These are phyloP conservation scores for Albifimbria verrucaria DNA, from an alignment of 2,329 filamentous ascomycete species.

Conservation along the genomic window DNA sequence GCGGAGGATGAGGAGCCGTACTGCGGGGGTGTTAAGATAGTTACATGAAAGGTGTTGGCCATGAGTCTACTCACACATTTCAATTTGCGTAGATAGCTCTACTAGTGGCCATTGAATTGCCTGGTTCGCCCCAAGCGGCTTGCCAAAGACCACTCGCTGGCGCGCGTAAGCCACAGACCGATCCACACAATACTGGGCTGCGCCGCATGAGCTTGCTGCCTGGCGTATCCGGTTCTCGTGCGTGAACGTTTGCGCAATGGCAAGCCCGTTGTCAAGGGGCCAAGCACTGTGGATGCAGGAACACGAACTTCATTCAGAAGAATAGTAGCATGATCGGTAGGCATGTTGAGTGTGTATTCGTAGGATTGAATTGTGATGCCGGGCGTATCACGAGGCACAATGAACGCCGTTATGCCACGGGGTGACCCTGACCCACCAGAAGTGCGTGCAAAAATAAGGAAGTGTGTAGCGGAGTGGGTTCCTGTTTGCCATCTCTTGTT, in stretches of 20 bases:
- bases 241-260: constrained; percentile 14
- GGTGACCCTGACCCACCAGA: constrained; percentile 10
- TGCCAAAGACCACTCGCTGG: constrained; percentile 11
- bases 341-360: constrained; percentile 16
- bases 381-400: constrained; percentile 7
- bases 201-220: constrained; percentile 12
- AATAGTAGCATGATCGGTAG: constrained; percentile 13
- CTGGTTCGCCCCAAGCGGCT: constrained; percentile 11
- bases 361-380: constrained; percentile 10
- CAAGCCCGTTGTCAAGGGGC: constrained; percentile 9
- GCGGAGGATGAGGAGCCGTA: constrained; percentile 11
- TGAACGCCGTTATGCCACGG: constrained; percentile 12
- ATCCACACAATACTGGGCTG: constrained; percentile 11
- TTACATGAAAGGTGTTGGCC: neutral
- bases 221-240: constrained; percentile 15
- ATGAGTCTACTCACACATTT: constrained; percentile 5
- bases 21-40: neutral
- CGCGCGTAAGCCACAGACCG: constrained; percentile 9
- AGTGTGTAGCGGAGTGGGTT: constrained; percentile 10
- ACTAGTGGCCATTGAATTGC: constrained; percentile 16
- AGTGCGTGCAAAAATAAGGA: constrained; percentile 13
- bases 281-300: constrained; percentile 7
- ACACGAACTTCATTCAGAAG: constrained; percentile 8
- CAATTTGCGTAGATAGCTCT: constrained; percentile 11
- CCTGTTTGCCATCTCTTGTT: constrained; percentile 16